Evolutionary conservation across 805 yeast genomes (phyloP).

Genomic region (Zygosaccharomyces bisporus): DNA sequence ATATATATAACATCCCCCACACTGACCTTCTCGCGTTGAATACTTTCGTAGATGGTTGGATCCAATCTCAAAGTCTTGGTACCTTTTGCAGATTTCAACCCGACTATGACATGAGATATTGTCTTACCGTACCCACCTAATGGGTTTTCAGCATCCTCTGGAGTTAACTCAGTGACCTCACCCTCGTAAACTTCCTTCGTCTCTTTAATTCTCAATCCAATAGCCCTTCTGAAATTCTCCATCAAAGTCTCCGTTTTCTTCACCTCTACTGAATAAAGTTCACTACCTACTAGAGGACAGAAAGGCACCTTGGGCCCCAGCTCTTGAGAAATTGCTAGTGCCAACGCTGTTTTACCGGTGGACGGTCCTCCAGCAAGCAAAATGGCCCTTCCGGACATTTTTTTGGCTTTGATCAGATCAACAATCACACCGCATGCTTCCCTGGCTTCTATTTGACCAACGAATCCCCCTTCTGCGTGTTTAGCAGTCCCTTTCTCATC

Average conservation of each 20-base stretch:
- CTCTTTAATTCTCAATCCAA: slow-evolving; percentile 93
- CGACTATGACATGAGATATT: slow-evolving; percentile 88
- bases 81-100: slow-evolving; percentile 88
- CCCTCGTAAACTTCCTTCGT: slow-evolving; percentile 98
- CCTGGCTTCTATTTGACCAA: slow-evolving; percentile 67
- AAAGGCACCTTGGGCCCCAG: slow-evolving; percentile 97
- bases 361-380: slow-evolving; percentile 97
- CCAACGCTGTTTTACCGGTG: slow-evolving; percentile 96
- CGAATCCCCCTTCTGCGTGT: slow-evolving; percentile 80
- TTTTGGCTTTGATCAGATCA: slow-evolving; percentile 86
- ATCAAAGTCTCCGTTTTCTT: slow-evolving; percentile 93
- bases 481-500: slow-evolving; percentile 88
- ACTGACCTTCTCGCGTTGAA: slow-evolving; percentile 89
- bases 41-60: slow-evolving; percentile 88
- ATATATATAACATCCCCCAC: slow-evolving; percentile 97
- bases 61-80: slow-evolving; percentile 85
- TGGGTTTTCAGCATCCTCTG: slow-evolving; percentile 95
- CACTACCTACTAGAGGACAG: slow-evolving; percentile 95
- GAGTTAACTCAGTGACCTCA: slow-evolving; percentile 92
- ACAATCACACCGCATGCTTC: slow-evolving; percentile 95
- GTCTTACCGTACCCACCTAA: slow-evolving; percentile 98
- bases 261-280: slow-evolving; percentile 91
- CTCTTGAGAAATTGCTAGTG: slow-evolving; percentile 92
- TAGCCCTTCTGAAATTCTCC: slow-evolving; percentile 96
- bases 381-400: slow-evolving; percentile 94